Evolutionary conservation across 2,329 filamentous ascomycete species (phyloP).

Genomic region (Talaromyces islandicus): DNA sequence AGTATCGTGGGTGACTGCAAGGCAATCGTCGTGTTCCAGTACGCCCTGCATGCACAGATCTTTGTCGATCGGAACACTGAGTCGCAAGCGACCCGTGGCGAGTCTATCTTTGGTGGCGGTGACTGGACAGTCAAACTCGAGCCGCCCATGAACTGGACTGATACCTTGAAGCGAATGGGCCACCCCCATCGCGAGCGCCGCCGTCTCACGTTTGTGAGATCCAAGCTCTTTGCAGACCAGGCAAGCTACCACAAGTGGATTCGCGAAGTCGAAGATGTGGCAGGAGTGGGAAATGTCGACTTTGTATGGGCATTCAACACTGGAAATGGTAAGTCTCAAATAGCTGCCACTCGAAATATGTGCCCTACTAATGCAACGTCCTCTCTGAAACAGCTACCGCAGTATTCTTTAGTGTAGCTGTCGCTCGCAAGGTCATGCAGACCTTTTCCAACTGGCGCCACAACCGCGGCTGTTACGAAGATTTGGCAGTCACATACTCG

Average conservation of each 20-base stretch:
- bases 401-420: slow-evolving; percentile 20
- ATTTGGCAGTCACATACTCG: slow-evolving; percentile 25
- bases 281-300: slow-evolving; percentile 31
- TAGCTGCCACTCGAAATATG: background rate
- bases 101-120: slow-evolving; percentile 27
- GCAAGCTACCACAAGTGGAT: slow-evolving; percentile 29
- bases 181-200: slow-evolving; percentile 32
- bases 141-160: slow-evolving; percentile 27
- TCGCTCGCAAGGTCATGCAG: slow-evolving; percentile 23
- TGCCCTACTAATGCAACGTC: background rate
- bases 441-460: slow-evolving; percentile 20
- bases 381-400: slow-evolving; percentile 15
- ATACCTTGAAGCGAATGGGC: slow-evolving; percentile 30
- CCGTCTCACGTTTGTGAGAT: slow-evolving; percentile 36
- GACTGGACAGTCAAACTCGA: slow-evolving; percentile 18
- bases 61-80: slow-evolving; percentile 28
- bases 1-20: slow-evolving; percentile 22
- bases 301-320: slow-evolving; percentile 38
- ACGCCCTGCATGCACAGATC: slow-evolving; percentile 27
- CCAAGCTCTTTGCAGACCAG: slow-evolving; percentile 30
- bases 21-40: slow-evolving; percentile 33
- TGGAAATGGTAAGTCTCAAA: slow-evolving; percentile 33
- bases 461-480: slow-evolving; percentile 19
- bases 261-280: slow-evolving; percentile 28
- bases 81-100: slow-evolving; percentile 21